Base-by-base conservation (phyloP, 345 rosid genomes). In the Hypericum perforatum region DNA sequence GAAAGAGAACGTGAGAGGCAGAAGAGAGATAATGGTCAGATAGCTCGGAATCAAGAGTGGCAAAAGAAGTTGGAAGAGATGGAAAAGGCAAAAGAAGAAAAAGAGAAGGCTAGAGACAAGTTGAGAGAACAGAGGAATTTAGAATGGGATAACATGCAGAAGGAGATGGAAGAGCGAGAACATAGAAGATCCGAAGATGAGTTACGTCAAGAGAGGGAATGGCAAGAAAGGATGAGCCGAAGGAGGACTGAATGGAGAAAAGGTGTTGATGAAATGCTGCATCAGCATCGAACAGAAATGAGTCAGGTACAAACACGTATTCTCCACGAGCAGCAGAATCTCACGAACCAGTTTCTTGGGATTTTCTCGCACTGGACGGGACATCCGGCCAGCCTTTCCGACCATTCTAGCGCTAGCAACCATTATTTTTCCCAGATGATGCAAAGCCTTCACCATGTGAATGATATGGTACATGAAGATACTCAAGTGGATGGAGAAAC, bases 361-460 rank as follows among this genome's bases (percentile, higher is more conserved):
- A 73, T 81, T 56, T 74, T 84, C 64, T 77, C 94, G 52, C 92
- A 84, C 54, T 81, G 87, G 85, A 73, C 78, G 8, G 85, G 81
- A 59, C 90, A 83, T 63, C 70, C 83, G 9, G 45, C 85, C 16
- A 83, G 76, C 41, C 77, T 84, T 6, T 69, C 85, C 22, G 88
- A 81, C 64, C 89, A 84, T 63, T 63, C 84, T 6, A 63, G 72
- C 39, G 80, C 82, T 11, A 67, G 77, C 62, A 77, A 47, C 55
- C 89, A 78, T 70, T 84, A 84, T 67, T 72, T 84, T 62, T 77
- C 94, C 29, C 89, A 79, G 54, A 74, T 84, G 73, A 79, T 84
- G 85, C 89, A 84, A 74, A 81, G 74, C 70, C 70, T 84, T 72
- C 86, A 81, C 64, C 88, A 79, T 61, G 80, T 81, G 62, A 84